These are phyloP conservation scores for Picochlorum sp. DNA, from an alignment of 139 green algal species.

Conservation along the genomic window DNA sequence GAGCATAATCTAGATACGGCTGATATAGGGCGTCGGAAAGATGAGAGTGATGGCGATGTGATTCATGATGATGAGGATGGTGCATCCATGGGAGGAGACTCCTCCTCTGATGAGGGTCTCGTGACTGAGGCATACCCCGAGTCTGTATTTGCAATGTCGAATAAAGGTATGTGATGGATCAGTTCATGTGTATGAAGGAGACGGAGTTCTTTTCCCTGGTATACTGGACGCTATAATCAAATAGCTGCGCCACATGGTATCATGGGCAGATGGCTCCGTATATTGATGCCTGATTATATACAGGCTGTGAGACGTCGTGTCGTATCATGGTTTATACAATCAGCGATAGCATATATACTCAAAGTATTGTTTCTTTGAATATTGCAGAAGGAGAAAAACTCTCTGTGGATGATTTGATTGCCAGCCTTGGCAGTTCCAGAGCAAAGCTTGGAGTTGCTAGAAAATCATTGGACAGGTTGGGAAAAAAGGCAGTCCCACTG, in stretches of 20 bases:
- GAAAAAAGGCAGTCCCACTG: constrained; percentile 33
- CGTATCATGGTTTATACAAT: background rate
- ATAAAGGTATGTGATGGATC: constrained; percentile 22
- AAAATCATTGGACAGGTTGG: constrained; percentile 60
- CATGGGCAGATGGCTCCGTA: constrained; percentile 30
- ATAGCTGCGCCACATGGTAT: constrained; percentile 6
- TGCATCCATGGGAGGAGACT: background rate
- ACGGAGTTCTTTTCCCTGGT: constrained; percentile 28
- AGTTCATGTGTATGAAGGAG: background rate
- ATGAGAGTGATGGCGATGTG: constrained; percentile 14
- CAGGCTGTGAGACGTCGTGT: background rate
- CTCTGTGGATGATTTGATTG: constrained; percentile 64
- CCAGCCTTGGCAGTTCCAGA: constrained; percentile 26
- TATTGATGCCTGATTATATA: constrained; percentile 4
- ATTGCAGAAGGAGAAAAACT: constrained; percentile 37
- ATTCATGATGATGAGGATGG: constrained; percentile 28
- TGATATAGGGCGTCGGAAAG: background rate
- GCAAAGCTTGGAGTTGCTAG: constrained; percentile 40
- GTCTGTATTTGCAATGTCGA: constrained; percentile 56
- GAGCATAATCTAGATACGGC: background rate
- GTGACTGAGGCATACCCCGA: constrained; percentile 62
- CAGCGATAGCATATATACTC: constrained; percentile 1
- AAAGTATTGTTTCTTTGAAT: constrained; percentile 1
- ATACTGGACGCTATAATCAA: background rate
- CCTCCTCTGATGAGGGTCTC: background rate